These are phyloP conservation scores for Solanum commersonii DNA, from an alignment of 257 asterid species.

Conservation along the genomic window DNA sequence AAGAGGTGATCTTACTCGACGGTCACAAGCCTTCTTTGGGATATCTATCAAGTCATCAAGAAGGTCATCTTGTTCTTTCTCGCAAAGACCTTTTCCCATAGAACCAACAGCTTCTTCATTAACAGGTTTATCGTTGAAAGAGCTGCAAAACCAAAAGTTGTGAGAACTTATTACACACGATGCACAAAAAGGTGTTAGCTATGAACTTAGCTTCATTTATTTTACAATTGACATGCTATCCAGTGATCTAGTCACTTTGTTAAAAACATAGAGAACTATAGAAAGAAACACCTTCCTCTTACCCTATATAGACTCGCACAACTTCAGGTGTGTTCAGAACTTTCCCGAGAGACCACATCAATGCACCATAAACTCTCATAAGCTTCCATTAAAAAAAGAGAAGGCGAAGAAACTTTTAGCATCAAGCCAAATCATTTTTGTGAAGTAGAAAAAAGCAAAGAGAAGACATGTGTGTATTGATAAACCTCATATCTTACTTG, in stretches of 20 bases:
- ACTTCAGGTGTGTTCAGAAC: conserved; percentile 93
- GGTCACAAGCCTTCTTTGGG: conserved; percentile 95
- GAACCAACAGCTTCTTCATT: conserved; percentile 55
- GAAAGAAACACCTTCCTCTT: conserved; percentile 2
- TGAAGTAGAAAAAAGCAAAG: neutral
- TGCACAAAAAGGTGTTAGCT: neutral
- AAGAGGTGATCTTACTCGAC: conserved; percentile 42
- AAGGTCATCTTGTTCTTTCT: conserved; percentile 92
- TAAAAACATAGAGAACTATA: neutral
- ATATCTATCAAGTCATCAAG: conserved; percentile 79
- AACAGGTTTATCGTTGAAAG: conserved; percentile 82
- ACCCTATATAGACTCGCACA: conserved; percentile 92
- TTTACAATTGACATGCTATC: neutral
- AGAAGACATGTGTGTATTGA: neutral
- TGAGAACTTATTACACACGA: neutral
- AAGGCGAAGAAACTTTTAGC: neutral
- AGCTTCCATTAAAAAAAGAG: conserved; percentile 28
- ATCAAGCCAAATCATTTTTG: neutral
- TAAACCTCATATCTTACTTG: conserved; percentile 37
- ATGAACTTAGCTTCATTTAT: neutral
- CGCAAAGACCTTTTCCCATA: conserved; percentile 79
- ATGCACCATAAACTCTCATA: conserved; percentile 98
- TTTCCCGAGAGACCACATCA: conserved; percentile 99
- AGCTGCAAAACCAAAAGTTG: conserved; percentile 23
- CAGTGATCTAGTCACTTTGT: neutral